Conservation (phyloP, 352 stramenopile species). For the Phytophthora syringae region DNA sequence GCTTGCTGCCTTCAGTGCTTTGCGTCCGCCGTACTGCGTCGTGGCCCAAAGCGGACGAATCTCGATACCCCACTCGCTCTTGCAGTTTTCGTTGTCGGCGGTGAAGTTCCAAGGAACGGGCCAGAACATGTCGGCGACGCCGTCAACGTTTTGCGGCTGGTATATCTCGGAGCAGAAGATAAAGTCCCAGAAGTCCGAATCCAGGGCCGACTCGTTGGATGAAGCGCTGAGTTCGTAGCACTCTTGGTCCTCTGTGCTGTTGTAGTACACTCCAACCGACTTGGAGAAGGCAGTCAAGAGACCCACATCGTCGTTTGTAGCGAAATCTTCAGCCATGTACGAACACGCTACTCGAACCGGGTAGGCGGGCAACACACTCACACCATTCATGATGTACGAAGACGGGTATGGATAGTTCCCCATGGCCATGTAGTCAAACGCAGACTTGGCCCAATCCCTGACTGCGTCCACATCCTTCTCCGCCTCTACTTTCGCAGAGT, state of each 20-base stretch:
- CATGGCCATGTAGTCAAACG: slow-evolving; percentile 95
- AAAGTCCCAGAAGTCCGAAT: slow-evolving; percentile 83
- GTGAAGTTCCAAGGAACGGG: slow-evolving; percentile 66
- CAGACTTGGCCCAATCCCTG: slow-evolving; percentile 71
- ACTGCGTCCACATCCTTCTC: slow-evolving; percentile 57
- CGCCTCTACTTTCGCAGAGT: slow-evolving; percentile 46
- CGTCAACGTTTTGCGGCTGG: slow-evolving; percentile 66
- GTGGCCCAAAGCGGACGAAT: slow-evolving; percentile 70
- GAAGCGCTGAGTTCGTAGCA: slow-evolving; percentile 64
- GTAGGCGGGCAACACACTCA: slow-evolving; percentile 88
- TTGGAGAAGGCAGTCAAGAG: slow-evolving; percentile 65
- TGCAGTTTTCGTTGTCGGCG: slow-evolving; percentile 68
- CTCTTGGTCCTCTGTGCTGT: slow-evolving; percentile 60
- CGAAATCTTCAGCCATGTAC: slow-evolving; percentile 53
- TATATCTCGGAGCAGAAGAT: slow-evolving; percentile 84
- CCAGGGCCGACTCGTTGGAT: slow-evolving; percentile 56
- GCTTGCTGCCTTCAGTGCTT: slow-evolving; percentile 68
- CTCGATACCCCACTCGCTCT: slow-evolving; percentile 65
- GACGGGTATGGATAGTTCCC: slow-evolving; percentile 97
- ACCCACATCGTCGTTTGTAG: slow-evolving; percentile 28
- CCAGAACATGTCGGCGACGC: slow-evolving; percentile 91
- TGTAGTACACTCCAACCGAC: slow-evolving; percentile 78
- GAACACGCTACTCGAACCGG: slow-evolving; percentile 90
- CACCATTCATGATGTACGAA: slow-evolving; percentile 93
- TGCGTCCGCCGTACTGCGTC: slow-evolving; percentile 76